Base-by-base conservation (phyloP, 768 basidiomycete species). In the Lactarius pseudohatsudake region DNA sequence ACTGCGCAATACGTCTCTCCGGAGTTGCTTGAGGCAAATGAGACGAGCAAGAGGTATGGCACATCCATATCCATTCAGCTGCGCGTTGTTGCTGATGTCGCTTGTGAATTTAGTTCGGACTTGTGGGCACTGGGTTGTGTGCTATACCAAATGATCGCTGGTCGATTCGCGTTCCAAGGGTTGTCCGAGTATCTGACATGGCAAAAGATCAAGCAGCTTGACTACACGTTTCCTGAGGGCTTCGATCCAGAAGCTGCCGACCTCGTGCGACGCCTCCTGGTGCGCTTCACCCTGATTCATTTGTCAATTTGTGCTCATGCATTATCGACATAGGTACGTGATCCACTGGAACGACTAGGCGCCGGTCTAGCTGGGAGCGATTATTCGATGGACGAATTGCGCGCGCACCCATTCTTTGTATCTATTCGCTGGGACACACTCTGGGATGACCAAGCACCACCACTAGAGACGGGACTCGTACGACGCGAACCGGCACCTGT, bases 61-160 rank as follows among this genome's bases (percentile, higher is more conserved):
- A 20, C 45, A n/a, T 13, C 15, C 28, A 16, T 43, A n/a, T 13
- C 15, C 22, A 40, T 43, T 59, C 22, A 13, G 22, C 47, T 6
- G 13, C 16, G 16, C 22, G 34, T 4, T 3, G 30, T n/a, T 63
- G 38, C 30, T 65, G 55, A 58, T 50, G 45, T 34, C 71, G 32
- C 28, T 57, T 20, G 36, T 64, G 28, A 55, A 63, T 50, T 10
- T 65, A 96, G 94, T 68, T 92, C 96, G 47, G 97, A 98, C 76
- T 82, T 94, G 11, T 99, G 96, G 96, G 92, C 95, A 5, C 82
- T 97, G 30, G 97, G 95, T 2, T 98, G 96, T 77, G 89, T 98
- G 54, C 77, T 98, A 26, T 98, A 86, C 77, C 96, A 98, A 76
- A 89, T 98, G 82, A 87, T 98, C 60, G 86, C 90, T 15, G 96